Base-by-base conservation (phyloP, 2,329 filamentous ascomycete species). In the Scolecobasidium constrictum region DNA sequence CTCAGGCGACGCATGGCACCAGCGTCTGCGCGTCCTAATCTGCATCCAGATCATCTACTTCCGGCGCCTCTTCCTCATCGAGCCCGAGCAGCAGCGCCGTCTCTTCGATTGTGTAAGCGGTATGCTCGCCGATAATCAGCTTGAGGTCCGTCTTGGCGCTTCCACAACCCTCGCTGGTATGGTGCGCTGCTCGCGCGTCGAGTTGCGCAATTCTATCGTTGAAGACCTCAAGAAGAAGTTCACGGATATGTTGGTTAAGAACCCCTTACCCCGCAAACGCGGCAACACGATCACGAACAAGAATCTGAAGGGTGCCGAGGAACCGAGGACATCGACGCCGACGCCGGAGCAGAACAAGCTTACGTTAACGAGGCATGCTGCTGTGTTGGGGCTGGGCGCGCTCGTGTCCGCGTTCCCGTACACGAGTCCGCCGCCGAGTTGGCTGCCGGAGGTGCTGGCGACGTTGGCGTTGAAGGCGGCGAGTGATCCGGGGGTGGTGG, bases 1-100 rank as follows among this genome's bases (percentile, higher is more conserved):
- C 54, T 82, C 77, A 5, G 85, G 88, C 1, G 67, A 78, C 3
- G 92, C 85, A 44, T 98, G 92, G 92, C 92, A 98, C 62, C 92
- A 98, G 65, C 83, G 92, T 37, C 73, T 98, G 31, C 79, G 93
- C 19, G 86, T 94, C 35, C 77, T 98, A 52, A 88, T 98, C 65
- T 96, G 96, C 64, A 95, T 98, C 71, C 93, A 98, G 56, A 90
- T 96, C 50, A 82, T 98, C 53, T 98, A 95, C 68, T 98, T 96
- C 77, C 83, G 92, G 40, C 84, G 90, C 19, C 75, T 98, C 28
- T 98, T 98, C 70, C 69, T 96, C 20, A 84, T 93, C 51, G 75
- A 78, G 22, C 69, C 75, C 5, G 65, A 73, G 5, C 82, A 94
- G 58, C 83, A 92, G 42, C 75, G 86, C 52, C 74, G 77, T 23